phyloP scores from a whole-genome alignment of 176 grass and related monocot species.

The Olyra latifolia region DNA sequence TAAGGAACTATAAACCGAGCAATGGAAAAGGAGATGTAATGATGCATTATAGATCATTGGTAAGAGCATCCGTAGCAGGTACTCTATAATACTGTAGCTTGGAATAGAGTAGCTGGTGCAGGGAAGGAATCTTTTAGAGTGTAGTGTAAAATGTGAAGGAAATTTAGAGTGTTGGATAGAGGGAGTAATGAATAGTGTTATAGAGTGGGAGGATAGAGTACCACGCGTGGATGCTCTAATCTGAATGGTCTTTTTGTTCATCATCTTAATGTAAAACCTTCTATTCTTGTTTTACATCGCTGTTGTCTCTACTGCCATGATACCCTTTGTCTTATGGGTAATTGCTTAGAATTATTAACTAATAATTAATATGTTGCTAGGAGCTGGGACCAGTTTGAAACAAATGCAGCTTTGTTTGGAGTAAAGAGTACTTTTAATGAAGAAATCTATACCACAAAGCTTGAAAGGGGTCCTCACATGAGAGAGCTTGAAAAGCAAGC shows the following conservation, averaged over 20 bases:
- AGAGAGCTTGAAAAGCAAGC: conserved; percentile 70
- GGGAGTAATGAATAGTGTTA: too few relatives aligned
- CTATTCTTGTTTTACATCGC: too few relatives aligned
- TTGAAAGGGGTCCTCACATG: conserved; percentile 79
- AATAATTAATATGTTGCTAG: conserved; percentile 24
- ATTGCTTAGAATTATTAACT: background rate
- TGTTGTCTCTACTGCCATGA: too few relatives aligned
- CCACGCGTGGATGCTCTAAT: too few relatives aligned
- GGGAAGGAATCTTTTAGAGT: too few relatives aligned
- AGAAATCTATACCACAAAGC: conserved; percentile 81
- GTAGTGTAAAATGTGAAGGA: too few relatives aligned
- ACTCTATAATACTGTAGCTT: too few relatives aligned
- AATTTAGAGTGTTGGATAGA: too few relatives aligned
- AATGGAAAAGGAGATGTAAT: background rate
- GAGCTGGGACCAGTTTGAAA: conserved; percentile 86
- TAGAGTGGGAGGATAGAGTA: too few relatives aligned
- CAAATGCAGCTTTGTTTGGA: conserved; percentile 70
- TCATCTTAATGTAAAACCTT: background rate
- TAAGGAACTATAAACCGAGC: background rate
- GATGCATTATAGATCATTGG: background rate
- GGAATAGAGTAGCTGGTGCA: too few relatives aligned
- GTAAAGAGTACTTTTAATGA: conserved; percentile 87
- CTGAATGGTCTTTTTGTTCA: too few relatives aligned
- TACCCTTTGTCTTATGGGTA: background rate
- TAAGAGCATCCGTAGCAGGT: too few relatives aligned